Evolutionary conservation across 768 basidiomycete species (phyloP).

Genomic region (Phylloporus sp.): DNA sequence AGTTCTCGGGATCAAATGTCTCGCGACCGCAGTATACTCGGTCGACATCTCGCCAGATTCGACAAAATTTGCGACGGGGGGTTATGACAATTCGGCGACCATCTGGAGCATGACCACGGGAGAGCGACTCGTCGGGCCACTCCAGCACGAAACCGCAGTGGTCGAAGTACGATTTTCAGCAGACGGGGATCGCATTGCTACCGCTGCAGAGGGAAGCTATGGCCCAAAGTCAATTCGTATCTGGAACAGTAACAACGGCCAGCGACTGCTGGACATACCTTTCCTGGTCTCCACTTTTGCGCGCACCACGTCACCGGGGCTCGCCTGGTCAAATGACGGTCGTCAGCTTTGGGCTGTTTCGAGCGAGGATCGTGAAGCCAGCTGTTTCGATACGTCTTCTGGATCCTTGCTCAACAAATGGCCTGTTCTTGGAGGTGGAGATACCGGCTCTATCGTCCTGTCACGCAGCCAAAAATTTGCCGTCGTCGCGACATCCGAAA

Average conservation of each 20-base stretch:
- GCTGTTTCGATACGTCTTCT: slow-evolving; percentile 1
- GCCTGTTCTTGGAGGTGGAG: not conserved
- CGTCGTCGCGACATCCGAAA: accelerated
- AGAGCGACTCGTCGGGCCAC: not conserved
- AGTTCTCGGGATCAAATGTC: not conserved
- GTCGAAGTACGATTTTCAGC: slow-evolving; percentile 2
- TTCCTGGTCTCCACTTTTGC: not conserved
- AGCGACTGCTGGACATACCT: not conserved
- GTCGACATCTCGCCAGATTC: not conserved
- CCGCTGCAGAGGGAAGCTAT: not conserved
- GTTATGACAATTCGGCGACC: not conserved
- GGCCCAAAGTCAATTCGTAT: not conserved
- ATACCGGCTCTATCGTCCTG: not conserved
- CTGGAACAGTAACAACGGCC: not conserved
- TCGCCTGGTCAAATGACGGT: slow-evolving; percentile 7
- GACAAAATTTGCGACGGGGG: not conserved
- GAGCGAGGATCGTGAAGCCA: not conserved
- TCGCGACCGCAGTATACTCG: not conserved
- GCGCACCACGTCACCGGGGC: not conserved
- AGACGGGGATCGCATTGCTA: slow-evolving; percentile 3
- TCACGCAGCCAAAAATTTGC: not conserved
- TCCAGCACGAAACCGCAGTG: not conserved
- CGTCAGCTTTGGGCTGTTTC: not conserved
- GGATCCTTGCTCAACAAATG: not conserved
- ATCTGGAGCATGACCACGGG: slow-evolving; percentile 1